Conservation (phyloP, 257 asterid species). For the Rubia yunnanensis region DNA sequence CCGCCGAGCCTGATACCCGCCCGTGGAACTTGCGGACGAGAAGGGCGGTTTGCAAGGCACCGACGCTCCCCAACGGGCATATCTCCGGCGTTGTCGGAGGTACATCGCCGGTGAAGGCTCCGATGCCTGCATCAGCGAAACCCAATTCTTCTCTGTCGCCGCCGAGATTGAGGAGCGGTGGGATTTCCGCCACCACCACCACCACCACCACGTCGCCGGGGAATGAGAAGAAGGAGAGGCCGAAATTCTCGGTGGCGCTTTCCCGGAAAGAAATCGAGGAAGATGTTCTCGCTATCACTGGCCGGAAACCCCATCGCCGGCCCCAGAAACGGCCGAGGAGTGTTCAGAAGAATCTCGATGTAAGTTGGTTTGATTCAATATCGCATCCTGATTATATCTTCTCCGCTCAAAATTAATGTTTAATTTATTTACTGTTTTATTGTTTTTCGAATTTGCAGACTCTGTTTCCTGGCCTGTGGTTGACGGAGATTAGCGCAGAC, state of each 20-base stretch:
- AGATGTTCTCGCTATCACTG: slow-evolving; percentile 57
- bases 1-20: slow-evolving; percentile 11
- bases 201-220: slow-evolving; percentile 6
- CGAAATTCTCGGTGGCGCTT: slow-evolving; percentile 62
- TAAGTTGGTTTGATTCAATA: slow-evolving; percentile 24
- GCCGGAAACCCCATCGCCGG: slow-evolving; percentile 71
- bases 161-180: slow-evolving; percentile 26
- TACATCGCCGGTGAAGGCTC: slow-evolving; percentile 13
- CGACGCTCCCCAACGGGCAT: slow-evolving; percentile 6
- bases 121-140: slow-evolving; percentile 26
- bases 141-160: slow-evolving; percentile 25
- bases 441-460: slow-evolving; percentile 31
- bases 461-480: slow-evolving; percentile 64
- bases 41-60: slow-evolving; percentile 43
- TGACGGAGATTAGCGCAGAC: slow-evolving; percentile 62
- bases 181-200: slow-evolving; percentile 8
- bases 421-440: not conserved
- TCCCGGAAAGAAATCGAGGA: slow-evolving; percentile 64
- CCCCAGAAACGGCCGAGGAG: slow-evolving; percentile 62
- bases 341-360: slow-evolving; percentile 72
- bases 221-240: slow-evolving; percentile 43
- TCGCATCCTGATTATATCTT: not conserved
- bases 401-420: not conserved
- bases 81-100: slow-evolving; percentile 11
- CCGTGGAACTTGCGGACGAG: slow-evolving; percentile 86